A percentile compares a stretch with the other conserved stretches of the same genome.
Evolutionary conservation across 768 basidiomycete genomes (phyloP).

Genomic region (Cantharellus cinnabarinus): DNA sequence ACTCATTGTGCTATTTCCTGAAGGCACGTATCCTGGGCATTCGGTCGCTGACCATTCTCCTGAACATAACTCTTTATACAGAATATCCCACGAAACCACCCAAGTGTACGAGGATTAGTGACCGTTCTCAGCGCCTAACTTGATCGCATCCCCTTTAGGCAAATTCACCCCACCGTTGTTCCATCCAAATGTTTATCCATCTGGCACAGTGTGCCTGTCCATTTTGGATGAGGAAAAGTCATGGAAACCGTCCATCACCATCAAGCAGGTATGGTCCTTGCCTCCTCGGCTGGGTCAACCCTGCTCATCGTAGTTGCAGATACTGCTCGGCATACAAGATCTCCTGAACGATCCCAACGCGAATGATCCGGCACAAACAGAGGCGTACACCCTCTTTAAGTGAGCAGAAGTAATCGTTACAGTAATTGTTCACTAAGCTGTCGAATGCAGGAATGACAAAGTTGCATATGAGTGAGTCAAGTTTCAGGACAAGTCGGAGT

Average conservation of each 20-base stretch:
- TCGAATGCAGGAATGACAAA: conserved; percentile 62
- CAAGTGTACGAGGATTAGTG: conserved; percentile 40
- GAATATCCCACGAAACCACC: conserved; percentile 93
- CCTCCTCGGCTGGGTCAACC: not conserved
- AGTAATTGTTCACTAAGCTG: not conserved
- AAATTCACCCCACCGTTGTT: conserved; percentile 93
- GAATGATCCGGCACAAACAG: conserved; percentile 93
- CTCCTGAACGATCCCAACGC: conserved; percentile 90
- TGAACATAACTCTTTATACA: conserved; percentile 15
- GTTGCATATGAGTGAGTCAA: conserved; percentile 67
- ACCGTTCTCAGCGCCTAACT: not conserved
- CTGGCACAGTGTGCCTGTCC: conserved; percentile 92
- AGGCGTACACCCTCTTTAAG: conserved; percentile 99
- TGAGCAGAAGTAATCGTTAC: conserved; percentile 22
- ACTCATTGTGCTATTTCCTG: conserved; percentile 84
- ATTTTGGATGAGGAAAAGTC: conserved; percentile 97
- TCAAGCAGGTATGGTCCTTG: conserved; percentile 59
- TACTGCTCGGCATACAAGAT: conserved; percentile 89
- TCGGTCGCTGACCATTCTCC: not conserved
- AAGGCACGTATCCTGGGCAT: conserved; percentile 34
- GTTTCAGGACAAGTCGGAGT: not conserved
- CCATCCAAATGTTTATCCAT: conserved; percentile 97
- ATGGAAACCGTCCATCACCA: conserved; percentile 97
- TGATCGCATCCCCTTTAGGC: conserved; percentile 28
- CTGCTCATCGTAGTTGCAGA: conserved; percentile 26